phyloP scores from a whole-genome alignment of 805 yeast genomes.

The Sugiyamaella valdiviana region DNA sequence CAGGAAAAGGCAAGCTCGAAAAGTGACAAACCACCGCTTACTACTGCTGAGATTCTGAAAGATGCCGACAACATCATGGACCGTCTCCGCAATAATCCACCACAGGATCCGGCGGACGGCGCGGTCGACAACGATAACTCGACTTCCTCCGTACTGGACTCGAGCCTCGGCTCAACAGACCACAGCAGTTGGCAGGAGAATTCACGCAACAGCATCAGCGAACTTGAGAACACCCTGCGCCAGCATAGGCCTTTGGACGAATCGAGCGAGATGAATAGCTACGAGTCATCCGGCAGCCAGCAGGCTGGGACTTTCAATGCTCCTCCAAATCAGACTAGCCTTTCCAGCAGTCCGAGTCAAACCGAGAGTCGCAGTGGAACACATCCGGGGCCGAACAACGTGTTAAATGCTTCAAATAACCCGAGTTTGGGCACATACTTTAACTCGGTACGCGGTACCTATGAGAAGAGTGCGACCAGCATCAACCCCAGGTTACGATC shows the following conservation, averaged over 20 bases:
- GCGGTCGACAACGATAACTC: neutral
- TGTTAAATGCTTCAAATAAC: neutral
- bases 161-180: neutral
- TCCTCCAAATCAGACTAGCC: neutral
- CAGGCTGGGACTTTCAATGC: no score
- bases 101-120: slow-evolving; percentile 4
- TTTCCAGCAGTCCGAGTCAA: no score
- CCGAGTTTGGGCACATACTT: slow-evolving; percentile 1
- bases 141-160: neutral
- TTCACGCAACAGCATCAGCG: slow-evolving; percentile 11
- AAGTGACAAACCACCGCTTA: neutral
- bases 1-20: neutral
- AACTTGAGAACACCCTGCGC: slow-evolving; percentile 2
- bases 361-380: neutral
- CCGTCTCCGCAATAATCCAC: slow-evolving; percentile 14
- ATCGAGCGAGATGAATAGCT: neutral
- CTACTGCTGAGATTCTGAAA: slow-evolving; percentile 21
- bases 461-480: slow-evolving; percentile 5
- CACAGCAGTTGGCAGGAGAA: no score
- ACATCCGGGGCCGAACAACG: slow-evolving; percentile 1
- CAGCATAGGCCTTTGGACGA: neutral
- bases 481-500: neutral
- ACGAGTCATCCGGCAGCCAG: no score
- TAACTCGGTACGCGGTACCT: slow-evolving; percentile 11
- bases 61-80: slow-evolving; percentile 27